Evolutionary conservation across 176 grass and related monocot genomes (phyloP), one percentile per base, ranked within the genome.

Genomic region (Oryza rufipogon): DNA sequence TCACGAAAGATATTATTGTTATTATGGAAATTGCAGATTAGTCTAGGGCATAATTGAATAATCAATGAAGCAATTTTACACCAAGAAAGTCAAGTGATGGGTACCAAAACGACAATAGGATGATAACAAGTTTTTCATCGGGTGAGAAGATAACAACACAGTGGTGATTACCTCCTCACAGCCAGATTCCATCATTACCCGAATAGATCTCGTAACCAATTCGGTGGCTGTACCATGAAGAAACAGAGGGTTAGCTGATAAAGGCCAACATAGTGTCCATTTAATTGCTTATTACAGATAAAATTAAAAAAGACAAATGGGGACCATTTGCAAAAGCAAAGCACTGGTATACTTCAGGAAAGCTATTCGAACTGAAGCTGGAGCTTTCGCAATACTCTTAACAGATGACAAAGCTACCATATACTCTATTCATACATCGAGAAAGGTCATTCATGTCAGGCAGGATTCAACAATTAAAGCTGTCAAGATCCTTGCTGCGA

Each of bases 151-250:
- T 64, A 23, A 20, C 38, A 73, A 65, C 51, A 22, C 65, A 44
- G 75, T 41, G 16, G 42, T 58, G 67, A 85, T 69, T 87, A 94
- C 94, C 90, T 97, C 94, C 38, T 97, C 94, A 78, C 94, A 97
- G 23, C 92, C 94, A 83, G 94, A 97, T 87, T 92, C 92, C 94
- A 94, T 92, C 94, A 97, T 94, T 54, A 91, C 86, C 54, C 66
- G 83, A 77, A 97, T 97, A 51, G 94, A 85, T 87, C 88, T 88
- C 39, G 92, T 91, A 77, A 97, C 94, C 23, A 94, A 88, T 83
- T 94, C 90, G 75, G 94, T 94, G 83, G 92, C 94, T 94, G 94
- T 60, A 82, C n/a, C 68, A 86, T 75, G 67, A 72, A 67, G 13
- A 86, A 70, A 88, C 6, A 71, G 32, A 84, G 68, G 22, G 34